Percentiles rank a stretch among this genome's conserved stretches.
These are phyloP conservation scores for Candida labiduridarum DNA, from an alignment of 1,139 yeast genomes.

Conservation along the genomic window DNA sequence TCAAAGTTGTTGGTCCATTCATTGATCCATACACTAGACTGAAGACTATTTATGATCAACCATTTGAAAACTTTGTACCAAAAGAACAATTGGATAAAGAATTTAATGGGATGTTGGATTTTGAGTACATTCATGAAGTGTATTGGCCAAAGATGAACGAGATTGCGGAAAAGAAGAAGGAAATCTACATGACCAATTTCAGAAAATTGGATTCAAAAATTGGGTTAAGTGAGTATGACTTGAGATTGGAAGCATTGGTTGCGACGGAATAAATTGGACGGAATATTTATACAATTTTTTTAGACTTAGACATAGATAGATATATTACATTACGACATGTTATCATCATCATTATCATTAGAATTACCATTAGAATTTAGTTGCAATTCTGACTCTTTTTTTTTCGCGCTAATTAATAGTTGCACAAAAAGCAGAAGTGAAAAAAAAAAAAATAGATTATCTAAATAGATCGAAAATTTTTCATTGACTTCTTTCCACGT, in stretches of 20 bases:
- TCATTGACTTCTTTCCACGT: not conserved
- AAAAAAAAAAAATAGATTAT: not conserved
- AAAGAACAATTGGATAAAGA: constrained; percentile 76
- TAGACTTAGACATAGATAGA: too few relatives aligned
- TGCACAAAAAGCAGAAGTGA: not conserved
- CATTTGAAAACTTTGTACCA: constrained; percentile 73
- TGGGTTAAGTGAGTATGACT: constrained; percentile 67
- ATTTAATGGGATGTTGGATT: constrained; percentile 82
- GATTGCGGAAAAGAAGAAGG: constrained; percentile 58
- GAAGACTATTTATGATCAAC: constrained; percentile 87
- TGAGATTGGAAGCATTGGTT: constrained; percentile 24
- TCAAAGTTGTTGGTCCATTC: constrained; percentile 88
- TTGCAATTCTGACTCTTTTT: too few relatives aligned
- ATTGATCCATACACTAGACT: constrained; percentile 94
- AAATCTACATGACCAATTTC: constrained; percentile 62
- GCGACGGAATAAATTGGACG: not conserved
- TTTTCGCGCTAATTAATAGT: too few relatives aligned
- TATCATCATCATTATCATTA: too few relatives aligned
- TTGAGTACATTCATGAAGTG: constrained; percentile 73
- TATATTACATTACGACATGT: too few relatives aligned
- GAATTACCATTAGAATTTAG: too few relatives aligned
- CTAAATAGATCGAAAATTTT: not conserved
- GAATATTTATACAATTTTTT: not conserved
- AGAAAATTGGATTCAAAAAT: constrained; percentile 65
- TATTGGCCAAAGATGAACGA: constrained; percentile 78